Evolutionary conservation across 2,329 filamentous ascomycete genomes (phyloP), one percentile per base, ranked within the genome.

Genomic region (Phialocephala subalpina): DNA sequence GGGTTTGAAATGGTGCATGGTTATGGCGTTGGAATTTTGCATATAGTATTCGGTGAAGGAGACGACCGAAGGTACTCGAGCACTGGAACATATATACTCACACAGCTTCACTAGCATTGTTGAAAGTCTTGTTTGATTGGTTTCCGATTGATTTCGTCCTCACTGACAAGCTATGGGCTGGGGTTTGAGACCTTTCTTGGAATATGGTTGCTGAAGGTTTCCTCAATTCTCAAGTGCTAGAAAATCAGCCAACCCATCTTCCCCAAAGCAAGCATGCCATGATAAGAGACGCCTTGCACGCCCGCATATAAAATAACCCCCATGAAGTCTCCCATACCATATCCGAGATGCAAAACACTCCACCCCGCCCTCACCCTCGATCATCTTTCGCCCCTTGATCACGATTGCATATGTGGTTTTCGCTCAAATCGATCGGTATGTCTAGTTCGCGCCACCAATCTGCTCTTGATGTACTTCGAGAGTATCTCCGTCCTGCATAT

Each of bases 381-480:
- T 35, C 53, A 52, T 52, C n/a, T 27, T 53, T 25, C 36, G 25
- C 36, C 18, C n/a, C 16, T 20, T 29, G 20, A 14, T 53, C 49
- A 18, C 14, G 5, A 18, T 25, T 11, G 11, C 49, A 33, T 14
- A 16, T 38, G 22, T 25, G 16, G 16, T 60, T 36, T 22, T 6
- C 11, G 33, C 38, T n/a, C 20, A 22, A 27, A 29, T 33, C 12
- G 20, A 29, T 27, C 33, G 25, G 35, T 33, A 69, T 75, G n/a
- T 69, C 58, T 67, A 76, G 49, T 66, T 64, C 25, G 68, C 80
- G 67, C 94, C 95, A 67, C 96, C 96, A 68, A 98, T 96, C 82
- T 99, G 96, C 80, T 99, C 96, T 79, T 98, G 96, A 79, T 98
- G 95, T 29, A 99, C 96, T 77, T 99, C 96, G 29, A 99, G 89